phyloP scores from a whole-genome alignment of 2,329 filamentous ascomycete species.

The Biscogniauxia marginata region DNA sequence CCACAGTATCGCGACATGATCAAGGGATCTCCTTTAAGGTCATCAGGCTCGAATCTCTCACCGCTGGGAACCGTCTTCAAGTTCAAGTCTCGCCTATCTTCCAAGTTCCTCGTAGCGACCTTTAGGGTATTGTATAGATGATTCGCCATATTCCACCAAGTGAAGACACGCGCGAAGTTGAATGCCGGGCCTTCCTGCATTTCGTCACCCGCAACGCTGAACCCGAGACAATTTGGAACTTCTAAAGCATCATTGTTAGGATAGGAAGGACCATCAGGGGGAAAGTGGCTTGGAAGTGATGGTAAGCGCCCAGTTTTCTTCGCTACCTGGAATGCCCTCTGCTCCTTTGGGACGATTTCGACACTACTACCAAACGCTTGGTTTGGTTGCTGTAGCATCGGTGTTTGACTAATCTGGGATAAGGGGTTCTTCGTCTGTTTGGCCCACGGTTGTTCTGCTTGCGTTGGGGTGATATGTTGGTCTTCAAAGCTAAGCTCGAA shows the following conservation, averaged over 20 bases:
- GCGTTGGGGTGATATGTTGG: not conserved
- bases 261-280: not conserved
- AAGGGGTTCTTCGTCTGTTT: not conserved
- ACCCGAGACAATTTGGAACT: constrained; percentile 14
- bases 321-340: constrained; percentile 10
- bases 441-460: not conserved
- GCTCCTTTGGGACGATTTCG: not conserved
- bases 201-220: constrained; percentile 15
- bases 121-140: constrained; percentile 11
- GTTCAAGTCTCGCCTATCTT: constrained; percentile 1
- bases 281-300: not conserved
- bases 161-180: constrained; percentile 19
- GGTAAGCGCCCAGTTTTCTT: constrained; percentile 2
- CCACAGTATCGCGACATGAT: constrained; percentile 12
- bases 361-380: not conserved
- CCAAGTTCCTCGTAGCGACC: constrained; percentile 2
- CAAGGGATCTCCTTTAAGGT: constrained; percentile 8
- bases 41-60: constrained; percentile 4
- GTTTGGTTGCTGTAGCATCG: not conserved
- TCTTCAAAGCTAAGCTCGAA: constrained; percentile 1
- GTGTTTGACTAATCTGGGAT: not conserved
- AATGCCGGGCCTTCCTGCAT: constrained; percentile 19
- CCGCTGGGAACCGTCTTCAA: constrained; percentile 2
- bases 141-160: constrained; percentile 19
- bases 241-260: not conserved